These are phyloP conservation scores for Kodamaea ohmeri DNA, from an alignment of 1,139 yeast species.

Conservation along the genomic window DNA sequence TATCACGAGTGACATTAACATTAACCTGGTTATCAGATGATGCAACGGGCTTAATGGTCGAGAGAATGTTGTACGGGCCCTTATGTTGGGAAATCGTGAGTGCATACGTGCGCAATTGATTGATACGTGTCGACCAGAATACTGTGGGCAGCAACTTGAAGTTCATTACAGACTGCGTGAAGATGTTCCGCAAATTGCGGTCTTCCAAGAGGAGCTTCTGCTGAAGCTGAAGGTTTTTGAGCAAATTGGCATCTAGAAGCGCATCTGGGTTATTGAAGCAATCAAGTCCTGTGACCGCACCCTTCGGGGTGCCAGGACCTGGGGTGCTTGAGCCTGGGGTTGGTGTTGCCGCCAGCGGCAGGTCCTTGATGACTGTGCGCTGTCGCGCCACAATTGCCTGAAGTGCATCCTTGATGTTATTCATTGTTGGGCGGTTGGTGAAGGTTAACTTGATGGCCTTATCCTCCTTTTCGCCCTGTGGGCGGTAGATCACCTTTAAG, in stretches of 20 bases:
- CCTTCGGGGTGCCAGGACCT: constrained; percentile 8
- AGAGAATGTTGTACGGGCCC: constrained; percentile 91
- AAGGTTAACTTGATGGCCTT: constrained; percentile 59
- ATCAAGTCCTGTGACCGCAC: constrained; percentile 13
- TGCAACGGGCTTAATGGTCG: constrained; percentile 91
- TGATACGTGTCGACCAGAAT: constrained; percentile 86
- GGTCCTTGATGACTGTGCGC: constrained; percentile 45
- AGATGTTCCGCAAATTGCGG: constrained; percentile 66
- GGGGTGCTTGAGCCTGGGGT: constrained; percentile 9
- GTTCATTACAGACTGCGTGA: constrained; percentile 84
- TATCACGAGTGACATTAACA: constrained; percentile 87
- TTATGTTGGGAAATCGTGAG: constrained; percentile 77
- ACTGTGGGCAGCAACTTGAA: constrained; percentile 74
- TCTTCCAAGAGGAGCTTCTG: constrained; percentile 73
- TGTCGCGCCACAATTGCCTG: constrained; percentile 72
- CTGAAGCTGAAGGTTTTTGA: constrained; percentile 73
- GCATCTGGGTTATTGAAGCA: constrained; percentile 24
- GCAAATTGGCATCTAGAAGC: constrained; percentile 41
- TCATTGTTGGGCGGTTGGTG: constrained; percentile 73
- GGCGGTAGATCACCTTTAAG: constrained; percentile 53
- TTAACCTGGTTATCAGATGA: constrained; percentile 88
- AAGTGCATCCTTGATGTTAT: constrained; percentile 63
- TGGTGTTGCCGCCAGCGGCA: constrained; percentile 8
- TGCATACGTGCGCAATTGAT: constrained; percentile 80
- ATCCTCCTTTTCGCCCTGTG: constrained; percentile 32